phyloP scores from a whole-genome alignment of 306 rosid genomes.

The Crotalaria pallida region DNA sequence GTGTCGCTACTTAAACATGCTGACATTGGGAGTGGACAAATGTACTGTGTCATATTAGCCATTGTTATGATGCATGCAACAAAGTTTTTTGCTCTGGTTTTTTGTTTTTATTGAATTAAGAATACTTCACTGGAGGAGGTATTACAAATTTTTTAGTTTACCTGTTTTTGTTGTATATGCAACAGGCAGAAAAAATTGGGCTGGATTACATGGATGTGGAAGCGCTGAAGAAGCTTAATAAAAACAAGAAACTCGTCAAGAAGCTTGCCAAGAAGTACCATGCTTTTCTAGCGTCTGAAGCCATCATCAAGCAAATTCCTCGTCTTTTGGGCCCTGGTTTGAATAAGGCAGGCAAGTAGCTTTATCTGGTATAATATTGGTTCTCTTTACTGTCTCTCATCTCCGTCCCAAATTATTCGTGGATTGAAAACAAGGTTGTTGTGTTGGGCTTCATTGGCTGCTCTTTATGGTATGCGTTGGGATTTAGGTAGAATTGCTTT shows the following conservation, averaged over 20 bases:
- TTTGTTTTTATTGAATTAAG: neutral
- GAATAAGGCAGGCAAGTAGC: slow-evolving; percentile 57
- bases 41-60: neutral
- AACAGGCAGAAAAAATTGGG: slow-evolving; percentile 73
- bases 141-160: neutral
- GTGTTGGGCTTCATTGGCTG: neutral
- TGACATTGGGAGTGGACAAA: too few relatives aligned
- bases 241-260: slow-evolving; percentile 74
- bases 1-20: neutral
- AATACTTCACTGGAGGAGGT: neutral
- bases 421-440: neutral
- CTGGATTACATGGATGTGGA: slow-evolving; percentile 83
- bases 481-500: neutral
- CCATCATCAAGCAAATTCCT: slow-evolving; percentile 82
- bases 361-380: neutral
- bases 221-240: slow-evolving; percentile 68
- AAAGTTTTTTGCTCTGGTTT: neutral
- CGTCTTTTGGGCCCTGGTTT: slow-evolving; percentile 70
- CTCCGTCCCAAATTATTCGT: neutral
- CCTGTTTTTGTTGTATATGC: neutral
- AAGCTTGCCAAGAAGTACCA: slow-evolving; percentile 79
- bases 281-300: slow-evolving; percentile 88
- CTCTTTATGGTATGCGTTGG: neutral
- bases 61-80: neutral
- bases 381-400: neutral